Evolutionary conservation across 768 basidiomycete species (phyloP).

Genomic region (Ramaria rubella): DNA sequence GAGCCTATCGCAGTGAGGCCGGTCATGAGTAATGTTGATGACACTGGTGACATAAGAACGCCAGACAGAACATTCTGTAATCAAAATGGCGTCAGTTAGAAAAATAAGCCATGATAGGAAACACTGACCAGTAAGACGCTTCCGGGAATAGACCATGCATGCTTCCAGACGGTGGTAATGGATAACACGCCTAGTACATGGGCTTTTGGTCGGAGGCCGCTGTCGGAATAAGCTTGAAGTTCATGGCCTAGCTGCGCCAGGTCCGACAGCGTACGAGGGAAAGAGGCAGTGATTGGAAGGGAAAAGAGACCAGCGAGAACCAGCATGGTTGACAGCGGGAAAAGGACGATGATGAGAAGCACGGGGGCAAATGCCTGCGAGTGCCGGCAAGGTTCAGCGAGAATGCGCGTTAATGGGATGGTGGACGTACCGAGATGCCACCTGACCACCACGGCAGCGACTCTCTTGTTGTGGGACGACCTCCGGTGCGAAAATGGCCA

Average conservation of each 20-base stretch:
- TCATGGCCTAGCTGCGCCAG: constrained; percentile 69
- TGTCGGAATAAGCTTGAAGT: constrained; percentile 71
- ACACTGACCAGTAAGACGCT: constrained; percentile 79
- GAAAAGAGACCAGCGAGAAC: constrained; percentile 42
- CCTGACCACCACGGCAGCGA: constrained; percentile 8
- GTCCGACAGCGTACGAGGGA: constrained; percentile 72
- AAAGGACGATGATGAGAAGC: constrained; percentile 61
- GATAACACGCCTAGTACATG: constrained; percentile 83
- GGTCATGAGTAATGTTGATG: constrained; percentile 77
- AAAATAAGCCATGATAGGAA: constrained; percentile 11
- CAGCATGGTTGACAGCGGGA: constrained; percentile 59
- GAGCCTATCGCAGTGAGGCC: constrained; percentile 85
- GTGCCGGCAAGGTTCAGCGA: neutral
- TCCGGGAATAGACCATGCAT: constrained; percentile 95
- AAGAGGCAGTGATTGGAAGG: constrained; percentile 64
- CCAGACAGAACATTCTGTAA: constrained; percentile 83
- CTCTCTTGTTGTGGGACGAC: constrained; percentile 6
- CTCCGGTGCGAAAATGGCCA: constrained; percentile 4
- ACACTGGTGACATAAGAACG: constrained; percentile 74
- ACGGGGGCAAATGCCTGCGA: constrained; percentile 38
- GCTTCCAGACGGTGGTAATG: constrained; percentile 87
- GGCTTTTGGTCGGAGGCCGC: constrained; percentile 51
- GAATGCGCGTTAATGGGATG: neutral
- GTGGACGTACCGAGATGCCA: constrained; percentile 1
- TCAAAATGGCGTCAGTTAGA: constrained; percentile 14